Conservation (phyloP, 1,284 basidiomycete genomes). For the Coniferiporia sulphurascens region DNA sequence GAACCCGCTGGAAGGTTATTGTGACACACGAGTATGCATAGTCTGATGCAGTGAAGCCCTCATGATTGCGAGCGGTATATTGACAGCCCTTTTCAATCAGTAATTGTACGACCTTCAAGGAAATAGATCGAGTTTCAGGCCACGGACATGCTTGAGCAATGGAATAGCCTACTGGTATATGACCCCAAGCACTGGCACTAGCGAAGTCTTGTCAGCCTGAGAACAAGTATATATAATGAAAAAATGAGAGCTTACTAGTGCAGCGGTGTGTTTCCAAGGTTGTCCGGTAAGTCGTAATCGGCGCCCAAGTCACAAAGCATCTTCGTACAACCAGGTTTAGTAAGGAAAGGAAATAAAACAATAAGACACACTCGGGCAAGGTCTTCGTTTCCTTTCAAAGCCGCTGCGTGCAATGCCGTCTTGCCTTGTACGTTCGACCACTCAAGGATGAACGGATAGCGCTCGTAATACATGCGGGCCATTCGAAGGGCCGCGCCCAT, state of each 20-base stretch:
- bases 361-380: conserved; percentile 66
- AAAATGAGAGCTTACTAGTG: conserved; percentile 68
- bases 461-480: conserved; percentile 76
- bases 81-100: conserved; percentile 87
- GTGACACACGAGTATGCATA: conserved; percentile 82
- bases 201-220: conserved; percentile 13
- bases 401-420: conserved; percentile 85
- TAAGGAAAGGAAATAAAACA: conserved; percentile 19
- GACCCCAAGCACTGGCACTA: conserved; percentile 83
- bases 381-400: conserved; percentile 84
- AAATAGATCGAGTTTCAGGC: conserved; percentile 17
- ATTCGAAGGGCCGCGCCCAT: conserved; percentile 71
- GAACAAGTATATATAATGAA: not conserved
- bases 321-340: conserved; percentile 34
- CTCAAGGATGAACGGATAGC: conserved; percentile 79
- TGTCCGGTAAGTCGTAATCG: conserved; percentile 83
- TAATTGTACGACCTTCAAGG: conserved; percentile 69
- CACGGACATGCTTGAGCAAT: not conserved
- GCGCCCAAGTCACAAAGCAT: conserved; percentile 87
- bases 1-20: conserved; percentile 3
- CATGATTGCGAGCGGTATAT: conserved; percentile 77
- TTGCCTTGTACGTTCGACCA: conserved; percentile 87
- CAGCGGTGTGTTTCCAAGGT: conserved; percentile 87
- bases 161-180: conserved; percentile 56
- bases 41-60: conserved; percentile 88